Percentiles rank a stretch among this genome's conserved stretches.
Evolutionary conservation across 345 rosid species (phyloP).

Genomic region (Hypericum perforatum): DNA sequence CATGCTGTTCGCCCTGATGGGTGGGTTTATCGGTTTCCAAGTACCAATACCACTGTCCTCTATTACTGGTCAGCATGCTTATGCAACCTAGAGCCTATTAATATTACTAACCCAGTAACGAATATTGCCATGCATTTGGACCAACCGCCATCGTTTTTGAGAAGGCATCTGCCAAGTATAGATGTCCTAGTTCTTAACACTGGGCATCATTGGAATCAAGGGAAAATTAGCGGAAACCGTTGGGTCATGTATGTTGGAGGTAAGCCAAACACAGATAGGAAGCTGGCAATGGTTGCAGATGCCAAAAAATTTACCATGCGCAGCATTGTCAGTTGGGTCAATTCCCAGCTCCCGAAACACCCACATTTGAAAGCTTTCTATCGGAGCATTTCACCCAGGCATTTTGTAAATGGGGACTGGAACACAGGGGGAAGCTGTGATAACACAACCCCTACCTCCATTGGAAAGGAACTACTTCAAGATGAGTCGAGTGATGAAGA

Average conservation of each 20-base stretch:
- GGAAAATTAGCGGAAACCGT: constrained; percentile 50
- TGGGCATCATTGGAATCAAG: constrained; percentile 80
- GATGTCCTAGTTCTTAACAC: constrained; percentile 69
- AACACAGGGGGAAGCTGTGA: constrained; percentile 81
- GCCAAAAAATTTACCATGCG: constrained; percentile 70
- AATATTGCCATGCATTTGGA: constrained; percentile 79
- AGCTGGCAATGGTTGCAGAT: constrained; percentile 43
- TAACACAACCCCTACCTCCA: constrained; percentile 61
- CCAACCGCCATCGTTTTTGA: constrained; percentile 65
- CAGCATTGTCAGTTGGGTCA: constrained; percentile 59
- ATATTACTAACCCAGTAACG: constrained; percentile 33
- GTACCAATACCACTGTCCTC: constrained; percentile 57
- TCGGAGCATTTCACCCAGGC: constrained; percentile 71
- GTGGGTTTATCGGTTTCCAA: constrained; percentile 67
- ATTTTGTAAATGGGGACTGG: constrained; percentile 79
- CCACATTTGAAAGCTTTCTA: constrained; percentile 54
- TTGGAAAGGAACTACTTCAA: constrained; percentile 57
- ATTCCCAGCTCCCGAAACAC: constrained; percentile 46
- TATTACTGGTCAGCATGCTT: constrained; percentile 73
- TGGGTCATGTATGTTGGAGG: constrained; percentile 77
- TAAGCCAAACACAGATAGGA: constrained; percentile 38
- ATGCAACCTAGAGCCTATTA: constrained; percentile 53
- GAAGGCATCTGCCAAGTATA: constrained; percentile 39
- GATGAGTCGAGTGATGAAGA: constrained; percentile 55
- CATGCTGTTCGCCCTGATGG: constrained; percentile 57